Evolutionary conservation across 1,284 basidiomycete genomes (phyloP).

Genomic region (Rhodotorula sp.): DNA sequence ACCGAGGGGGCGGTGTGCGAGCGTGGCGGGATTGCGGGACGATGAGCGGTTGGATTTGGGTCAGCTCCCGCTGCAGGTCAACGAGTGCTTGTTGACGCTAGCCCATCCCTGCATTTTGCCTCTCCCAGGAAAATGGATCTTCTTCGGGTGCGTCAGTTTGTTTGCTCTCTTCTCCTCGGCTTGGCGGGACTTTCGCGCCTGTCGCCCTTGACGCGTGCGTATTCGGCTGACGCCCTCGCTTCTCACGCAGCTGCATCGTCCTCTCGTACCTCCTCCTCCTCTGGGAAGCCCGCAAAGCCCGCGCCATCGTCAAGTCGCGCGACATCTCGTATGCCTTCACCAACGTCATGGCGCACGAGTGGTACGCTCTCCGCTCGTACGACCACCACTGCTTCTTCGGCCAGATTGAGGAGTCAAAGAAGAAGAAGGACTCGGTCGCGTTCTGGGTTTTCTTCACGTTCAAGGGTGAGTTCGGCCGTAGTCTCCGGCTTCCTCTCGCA

Average conservation of each 20-base stretch:
- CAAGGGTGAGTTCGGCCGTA: slow-evolving; percentile 67
- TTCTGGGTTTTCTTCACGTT: slow-evolving; percentile 99
- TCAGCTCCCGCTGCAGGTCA: too few relatives aligned
- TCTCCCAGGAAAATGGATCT: slow-evolving; percentile 85
- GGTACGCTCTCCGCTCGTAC: slow-evolving; percentile 55
- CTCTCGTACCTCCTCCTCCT: slow-evolving; percentile 85
- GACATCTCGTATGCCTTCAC: slow-evolving; percentile 97
- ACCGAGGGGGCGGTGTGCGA: too few relatives aligned
- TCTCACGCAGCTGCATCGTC: slow-evolving; percentile 68
- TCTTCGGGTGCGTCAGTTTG: slow-evolving; percentile 61
- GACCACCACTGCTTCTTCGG: slow-evolving; percentile 98
- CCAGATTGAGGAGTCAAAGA: slow-evolving; percentile 92
- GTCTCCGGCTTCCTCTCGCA: background rate
- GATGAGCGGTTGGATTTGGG: too few relatives aligned
- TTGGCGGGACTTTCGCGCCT: too few relatives aligned
- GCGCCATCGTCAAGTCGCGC: slow-evolving; percentile 86
- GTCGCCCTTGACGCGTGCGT: too few relatives aligned
- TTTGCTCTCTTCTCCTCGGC: too few relatives aligned
- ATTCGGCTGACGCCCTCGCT: too few relatives aligned
- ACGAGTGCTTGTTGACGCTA: background rate
- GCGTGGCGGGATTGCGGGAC: too few relatives aligned
- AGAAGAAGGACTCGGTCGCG: slow-evolving; percentile 86
- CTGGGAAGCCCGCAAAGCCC: slow-evolving; percentile 88
- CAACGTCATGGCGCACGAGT: slow-evolving; percentile 91
- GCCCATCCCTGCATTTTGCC: background rate